Base-by-base conservation (phyloP, 371 early-diverging fungal genomes). In the Mortierella sp. region DNA sequence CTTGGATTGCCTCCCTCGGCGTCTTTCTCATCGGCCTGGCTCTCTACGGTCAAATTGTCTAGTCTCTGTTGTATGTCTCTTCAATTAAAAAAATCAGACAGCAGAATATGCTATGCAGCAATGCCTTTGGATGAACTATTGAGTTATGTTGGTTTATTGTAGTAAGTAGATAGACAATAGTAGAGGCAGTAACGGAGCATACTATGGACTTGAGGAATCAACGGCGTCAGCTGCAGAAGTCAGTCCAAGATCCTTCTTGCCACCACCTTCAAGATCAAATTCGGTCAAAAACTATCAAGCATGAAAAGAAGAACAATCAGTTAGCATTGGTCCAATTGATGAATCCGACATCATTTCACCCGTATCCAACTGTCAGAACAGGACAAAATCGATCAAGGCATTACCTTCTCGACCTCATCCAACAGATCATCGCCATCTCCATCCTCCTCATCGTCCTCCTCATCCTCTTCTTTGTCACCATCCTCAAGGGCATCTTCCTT, bases 361-460 rank as follows among this genome's bases (percentile, higher is more conserved):
- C n/a, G n/a, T n/a, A n/a, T n/a, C n/a, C n/a, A n/a, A n/a, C n/a
- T n/a, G n/a, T n/a, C 5, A 52, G 29, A 64, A 40, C 22, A 8
- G 34, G 9, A 43, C 19, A 8, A 24, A 10, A 22, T 4, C 19
- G 14, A 37, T 14, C n/a, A 58, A 45, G 44, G 7, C 40, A 3
- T 63, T 83, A 84, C 84, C 79, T 84, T 84, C 24, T 85, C 85
- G 22, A 85, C 85, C 43, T 85, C 80, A 43, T 85, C 81, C 44
- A 84, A 68, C 45, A 85, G 45, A 70, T 80, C 85, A 26, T 84
- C 79, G 22, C 70, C 83, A 45, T 77, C 82, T n/a, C 68, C 82
- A 52, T 82, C 81, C 13, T 76, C 76, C 19, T 81, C 76, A 45
- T 80, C 80, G 34, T 75, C 79, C 4, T 70, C 74, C 24, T 70